Conservation (phyloP, 805 yeast genomes). For the Kuraishia molischiana region DNA sequence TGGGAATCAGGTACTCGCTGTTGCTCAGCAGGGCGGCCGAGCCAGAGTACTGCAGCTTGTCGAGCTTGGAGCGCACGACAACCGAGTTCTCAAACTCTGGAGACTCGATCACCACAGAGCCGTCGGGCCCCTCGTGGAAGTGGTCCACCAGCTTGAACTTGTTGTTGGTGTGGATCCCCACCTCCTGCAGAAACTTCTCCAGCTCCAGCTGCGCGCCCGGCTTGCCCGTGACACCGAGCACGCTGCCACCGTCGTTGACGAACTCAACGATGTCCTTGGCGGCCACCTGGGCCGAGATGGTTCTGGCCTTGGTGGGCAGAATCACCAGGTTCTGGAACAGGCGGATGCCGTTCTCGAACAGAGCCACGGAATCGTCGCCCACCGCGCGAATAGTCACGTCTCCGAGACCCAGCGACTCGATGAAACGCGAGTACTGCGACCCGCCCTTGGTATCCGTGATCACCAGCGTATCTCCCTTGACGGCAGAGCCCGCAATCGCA, state of each 20-base stretch:
- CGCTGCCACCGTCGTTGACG: slow-evolving; percentile 62
- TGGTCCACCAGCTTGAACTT: slow-evolving; percentile 58
- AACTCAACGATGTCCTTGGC: slow-evolving; percentile 47
- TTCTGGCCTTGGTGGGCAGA: slow-evolving; percentile 45
- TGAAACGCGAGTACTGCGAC: slow-evolving; percentile 5
- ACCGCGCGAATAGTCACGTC: slow-evolving; percentile 9
- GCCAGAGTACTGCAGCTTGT: slow-evolving; percentile 26
- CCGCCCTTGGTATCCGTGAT: slow-evolving; percentile 4
- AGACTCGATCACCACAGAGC: slow-evolving; percentile 12
- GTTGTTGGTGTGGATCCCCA: slow-evolving; percentile 82
- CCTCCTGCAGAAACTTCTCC: slow-evolving; percentile 59
- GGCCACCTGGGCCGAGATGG: slow-evolving; percentile 27
- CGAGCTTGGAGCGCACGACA: slow-evolving; percentile 9
- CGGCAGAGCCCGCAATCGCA: neutral
- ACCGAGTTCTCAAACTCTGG: slow-evolving; percentile 20
- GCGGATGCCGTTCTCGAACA: slow-evolving; percentile 33
- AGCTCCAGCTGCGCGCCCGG: slow-evolving; percentile 47
- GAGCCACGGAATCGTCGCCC: slow-evolving; percentile 5
- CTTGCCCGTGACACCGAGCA: slow-evolving; percentile 48
- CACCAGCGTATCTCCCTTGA: slow-evolving; percentile 3
- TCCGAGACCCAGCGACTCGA: slow-evolving; percentile 12
- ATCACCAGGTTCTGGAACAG: slow-evolving; percentile 46
- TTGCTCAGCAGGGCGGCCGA: slow-evolving; percentile 64
- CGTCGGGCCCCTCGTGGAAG: slow-evolving; percentile 28
- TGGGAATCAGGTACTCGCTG: slow-evolving; percentile 60